Conservation (phyloP, 768 basidiomycete species). For the Termitomyces bulborhizus region DNA sequence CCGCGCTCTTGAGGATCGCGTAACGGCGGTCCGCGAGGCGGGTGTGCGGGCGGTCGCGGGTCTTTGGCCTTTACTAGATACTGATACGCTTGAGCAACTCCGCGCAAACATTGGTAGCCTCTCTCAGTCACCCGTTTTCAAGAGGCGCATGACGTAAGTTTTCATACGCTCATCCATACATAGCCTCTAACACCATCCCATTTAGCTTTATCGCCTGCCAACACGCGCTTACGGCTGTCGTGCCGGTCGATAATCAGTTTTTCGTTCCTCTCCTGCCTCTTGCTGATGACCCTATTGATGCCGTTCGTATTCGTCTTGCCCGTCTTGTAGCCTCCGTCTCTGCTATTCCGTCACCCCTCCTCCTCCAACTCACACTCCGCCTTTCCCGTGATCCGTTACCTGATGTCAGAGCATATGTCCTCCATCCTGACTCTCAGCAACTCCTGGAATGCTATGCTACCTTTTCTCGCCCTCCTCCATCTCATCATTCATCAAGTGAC, state of each 20-base stretch:
- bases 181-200: constrained; percentile 9
- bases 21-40: constrained; percentile 81
- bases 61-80: not conserved
- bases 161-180: constrained; percentile 1
- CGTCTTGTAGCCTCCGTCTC: constrained; percentile 45
- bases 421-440: constrained; percentile 18
- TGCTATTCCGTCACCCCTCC: constrained; percentile 21
- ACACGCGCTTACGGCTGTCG: constrained; percentile 46
- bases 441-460: constrained; percentile 16
- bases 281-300: constrained; percentile 64
- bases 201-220: constrained; percentile 70
- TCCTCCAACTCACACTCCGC: constrained; percentile 35
- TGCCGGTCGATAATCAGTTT: constrained; percentile 40
- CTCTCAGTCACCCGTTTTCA: constrained; percentile 41
- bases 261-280: constrained; percentile 52
- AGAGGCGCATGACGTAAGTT: constrained; percentile 69
- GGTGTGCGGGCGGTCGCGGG: constrained; percentile 51
- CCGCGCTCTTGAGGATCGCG: constrained; percentile 65
- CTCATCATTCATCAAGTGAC: not conserved
- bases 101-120: constrained; percentile 35
- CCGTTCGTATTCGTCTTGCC: constrained; percentile 84
- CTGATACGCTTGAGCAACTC: constrained; percentile 28
- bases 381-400: constrained; percentile 51
- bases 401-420: constrained; percentile 59
- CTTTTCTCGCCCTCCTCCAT: constrained; percentile 32